phyloP scores from a whole-genome alignment of 2,329 filamentous ascomycete species.

The Amauroascus verrucosus region DNA sequence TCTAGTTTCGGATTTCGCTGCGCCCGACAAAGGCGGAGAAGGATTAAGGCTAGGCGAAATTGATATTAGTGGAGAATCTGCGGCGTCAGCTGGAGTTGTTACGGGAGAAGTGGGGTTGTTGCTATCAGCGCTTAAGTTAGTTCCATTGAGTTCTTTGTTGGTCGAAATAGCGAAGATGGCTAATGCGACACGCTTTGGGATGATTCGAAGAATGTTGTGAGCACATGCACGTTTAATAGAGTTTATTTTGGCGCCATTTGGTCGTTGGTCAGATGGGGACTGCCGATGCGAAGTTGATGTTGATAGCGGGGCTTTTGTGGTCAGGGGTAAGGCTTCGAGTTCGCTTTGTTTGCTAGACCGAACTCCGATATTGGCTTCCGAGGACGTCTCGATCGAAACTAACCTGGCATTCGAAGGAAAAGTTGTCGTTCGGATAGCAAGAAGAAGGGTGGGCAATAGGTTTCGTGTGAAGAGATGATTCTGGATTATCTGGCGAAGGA shows the following conservation, averaged over 20 bases:
- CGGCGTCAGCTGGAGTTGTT: conserved; percentile 1
- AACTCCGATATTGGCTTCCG: conserved; percentile 19
- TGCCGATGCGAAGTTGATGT: conserved; percentile 9
- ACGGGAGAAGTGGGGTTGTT: conserved; percentile 3
- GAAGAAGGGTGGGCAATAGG: conserved; percentile 51
- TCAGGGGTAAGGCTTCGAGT: conserved; percentile 7
- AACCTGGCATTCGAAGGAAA: conserved; percentile 52
- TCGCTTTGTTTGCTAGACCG: conserved; percentile 6
- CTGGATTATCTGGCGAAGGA: conserved; percentile 42
- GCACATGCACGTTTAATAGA: conserved; percentile 39
- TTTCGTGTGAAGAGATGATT: conserved; percentile 54
- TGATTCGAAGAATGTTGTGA: conserved; percentile 31
- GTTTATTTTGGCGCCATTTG: conserved; percentile 26
- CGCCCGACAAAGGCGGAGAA: conserved; percentile 10
- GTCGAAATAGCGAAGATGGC: conserved; percentile 17
- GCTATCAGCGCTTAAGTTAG: conserved; percentile 7
- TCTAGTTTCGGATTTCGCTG: conserved; percentile 11
- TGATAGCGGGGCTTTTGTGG: conserved; percentile 16
- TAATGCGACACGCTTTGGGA: conserved; percentile 37
- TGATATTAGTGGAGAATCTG: not conserved
- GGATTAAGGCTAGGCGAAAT: not conserved
- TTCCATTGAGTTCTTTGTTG: not conserved
- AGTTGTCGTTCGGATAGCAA: conserved; percentile 59
- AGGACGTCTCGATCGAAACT: conserved; percentile 10
- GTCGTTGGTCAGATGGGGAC: conserved; percentile 14